Evolutionary conservation across 345 rosid species (phyloP).

Genomic region (Eucalyptus cladocalyx): DNA sequence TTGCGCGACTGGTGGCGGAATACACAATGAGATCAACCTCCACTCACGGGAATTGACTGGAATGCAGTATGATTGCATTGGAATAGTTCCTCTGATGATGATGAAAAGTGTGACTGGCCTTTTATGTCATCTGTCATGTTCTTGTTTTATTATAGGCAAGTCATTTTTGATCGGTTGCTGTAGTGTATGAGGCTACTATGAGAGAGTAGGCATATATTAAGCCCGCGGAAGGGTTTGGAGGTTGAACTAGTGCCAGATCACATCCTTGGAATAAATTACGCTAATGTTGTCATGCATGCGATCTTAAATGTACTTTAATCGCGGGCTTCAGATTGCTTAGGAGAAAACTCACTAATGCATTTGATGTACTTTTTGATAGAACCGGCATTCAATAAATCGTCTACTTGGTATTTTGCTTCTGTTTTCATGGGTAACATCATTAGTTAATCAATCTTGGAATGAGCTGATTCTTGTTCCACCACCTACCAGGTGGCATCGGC

Average conservation of each 20-base stretch:
- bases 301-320: neutral
- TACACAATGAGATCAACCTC: conserved; percentile 51
- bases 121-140: neutral
- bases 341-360: neutral
- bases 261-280: neutral
- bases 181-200: neutral
- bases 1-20: conserved; percentile 69
- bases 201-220: neutral
- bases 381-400: neutral
- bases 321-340: neutral
- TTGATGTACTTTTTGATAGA: neutral
- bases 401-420: neutral
- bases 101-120: neutral
- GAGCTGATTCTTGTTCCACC: neutral
- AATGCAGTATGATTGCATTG: neutral
- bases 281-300: neutral
- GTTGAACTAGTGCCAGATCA: neutral
- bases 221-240: neutral
- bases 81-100: neutral
- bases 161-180: neutral
- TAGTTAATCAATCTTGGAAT: neutral
- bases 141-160: neutral
- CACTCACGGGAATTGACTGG: neutral
- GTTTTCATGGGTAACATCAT: neutral
- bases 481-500: neutral